Conservation (phyloP, 1,139 yeast genomes). For the Saccharomyces uvarum region DNA sequence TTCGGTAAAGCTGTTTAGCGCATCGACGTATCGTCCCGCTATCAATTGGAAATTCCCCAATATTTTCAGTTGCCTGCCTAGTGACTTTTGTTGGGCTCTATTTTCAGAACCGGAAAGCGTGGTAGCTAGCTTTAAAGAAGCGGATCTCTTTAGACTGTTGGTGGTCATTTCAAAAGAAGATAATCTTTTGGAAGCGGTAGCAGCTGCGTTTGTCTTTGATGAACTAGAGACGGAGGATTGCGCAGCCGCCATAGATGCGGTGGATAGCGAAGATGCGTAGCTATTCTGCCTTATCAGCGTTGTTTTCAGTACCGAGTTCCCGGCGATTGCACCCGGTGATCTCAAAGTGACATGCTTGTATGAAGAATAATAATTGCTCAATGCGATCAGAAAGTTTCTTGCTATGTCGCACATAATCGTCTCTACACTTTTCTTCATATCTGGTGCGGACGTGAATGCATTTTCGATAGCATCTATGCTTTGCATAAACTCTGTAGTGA, state of each 20-base stretch:
- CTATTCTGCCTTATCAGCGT: conserved; percentile 19
- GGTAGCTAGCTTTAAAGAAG: conserved; percentile 27
- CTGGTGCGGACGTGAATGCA: not conserved
- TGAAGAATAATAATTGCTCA: conserved; percentile 64
- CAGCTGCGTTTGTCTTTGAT: conserved; percentile 4
- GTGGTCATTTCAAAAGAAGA: conserved; percentile 23
- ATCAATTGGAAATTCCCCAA: conserved; percentile 69
- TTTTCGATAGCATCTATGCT: conserved; percentile 12
- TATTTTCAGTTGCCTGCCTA: conserved; percentile 70
- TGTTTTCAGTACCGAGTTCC: conserved; percentile 36
- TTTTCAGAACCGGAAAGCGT: conserved; percentile 37
- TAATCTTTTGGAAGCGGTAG: conserved; percentile 13
- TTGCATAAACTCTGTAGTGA: conserved; percentile 2
- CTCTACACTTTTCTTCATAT: conserved; percentile 36
- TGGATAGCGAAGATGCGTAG: conserved; percentile 12
- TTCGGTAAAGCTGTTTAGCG: conserved; percentile 64
- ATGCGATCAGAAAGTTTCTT: conserved; percentile 50
- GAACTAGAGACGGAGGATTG: not conserved
- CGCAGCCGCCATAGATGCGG: conserved; percentile 1
- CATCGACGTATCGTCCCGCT: conserved; percentile 71
- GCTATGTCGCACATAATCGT: conserved; percentile 70
- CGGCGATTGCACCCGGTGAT: conserved; percentile 62
- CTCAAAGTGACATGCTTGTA: conserved; percentile 63
- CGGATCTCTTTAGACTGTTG: conserved; percentile 21
- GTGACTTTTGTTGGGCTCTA: conserved; percentile 47